These are phyloP conservation scores for Leucogyrophana mollusca DNA, from an alignment of 768 basidiomycete species.

Conservation along the genomic window DNA sequence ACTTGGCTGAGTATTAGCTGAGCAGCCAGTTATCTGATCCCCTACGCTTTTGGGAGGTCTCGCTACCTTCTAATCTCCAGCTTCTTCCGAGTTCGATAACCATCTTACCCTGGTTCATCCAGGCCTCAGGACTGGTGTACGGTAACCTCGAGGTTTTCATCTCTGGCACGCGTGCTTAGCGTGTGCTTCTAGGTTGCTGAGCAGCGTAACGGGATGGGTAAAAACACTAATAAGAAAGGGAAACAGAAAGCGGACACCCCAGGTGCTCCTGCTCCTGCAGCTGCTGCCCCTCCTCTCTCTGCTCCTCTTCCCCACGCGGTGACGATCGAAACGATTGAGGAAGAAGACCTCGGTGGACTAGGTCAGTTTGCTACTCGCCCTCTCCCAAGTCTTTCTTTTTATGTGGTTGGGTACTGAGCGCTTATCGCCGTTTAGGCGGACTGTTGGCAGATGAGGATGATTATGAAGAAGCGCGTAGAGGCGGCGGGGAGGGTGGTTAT, in stretches of 20 bases:
- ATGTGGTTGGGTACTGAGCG: background rate
- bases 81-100: conserved; percentile 1
- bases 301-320: conserved; percentile 10
- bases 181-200: conserved; percentile 22
- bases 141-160: conserved; percentile 29
- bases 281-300: background rate
- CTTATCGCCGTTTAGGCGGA: background rate
- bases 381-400: background rate
- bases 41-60: conserved; percentile 4
- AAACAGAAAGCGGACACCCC: conserved; percentile 27
- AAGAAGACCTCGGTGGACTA: conserved; percentile 18
- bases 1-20: background rate
- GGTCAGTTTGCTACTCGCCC: conserved; percentile 15
- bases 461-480: conserved; percentile 26
- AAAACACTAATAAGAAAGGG: conserved; percentile 29
- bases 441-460: conserved; percentile 16
- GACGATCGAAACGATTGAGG: conserved; percentile 23
- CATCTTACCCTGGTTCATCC: conserved; percentile 9
- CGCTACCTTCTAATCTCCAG: conserved; percentile 13
- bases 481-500: conserved; percentile 12
- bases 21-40: conserved; percentile 6
- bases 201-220: conserved; percentile 23
- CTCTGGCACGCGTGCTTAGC: conserved; percentile 19
- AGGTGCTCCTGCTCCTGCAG: conserved; percentile 2
- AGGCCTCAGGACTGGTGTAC: conserved; percentile 5